phyloP scores from a whole-genome alignment of 345 rosid species.

The Carallia brachiata region DNA sequence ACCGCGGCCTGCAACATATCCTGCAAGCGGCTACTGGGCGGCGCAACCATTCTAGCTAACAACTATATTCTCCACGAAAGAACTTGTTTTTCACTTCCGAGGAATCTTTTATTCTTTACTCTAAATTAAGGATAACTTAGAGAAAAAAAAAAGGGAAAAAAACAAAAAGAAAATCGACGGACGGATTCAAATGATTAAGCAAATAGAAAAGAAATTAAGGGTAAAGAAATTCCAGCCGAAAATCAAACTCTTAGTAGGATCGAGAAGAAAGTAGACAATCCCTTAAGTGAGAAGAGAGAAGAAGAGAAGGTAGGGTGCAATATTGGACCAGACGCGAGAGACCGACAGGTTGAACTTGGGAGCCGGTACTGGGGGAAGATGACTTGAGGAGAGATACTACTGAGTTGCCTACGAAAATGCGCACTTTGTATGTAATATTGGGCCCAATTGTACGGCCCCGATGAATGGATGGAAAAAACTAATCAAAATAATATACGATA shows the following conservation, averaged over 20 bases:
- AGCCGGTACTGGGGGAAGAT: constrained; percentile 10
- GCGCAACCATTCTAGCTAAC: constrained; percentile 46
- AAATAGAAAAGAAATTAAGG: too few relatives aligned
- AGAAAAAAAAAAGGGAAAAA: not conserved
- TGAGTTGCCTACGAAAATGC: constrained; percentile 27
- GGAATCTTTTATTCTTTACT: not conserved
- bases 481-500: too few relatives aligned
- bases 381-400: constrained; percentile 35
- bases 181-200: too few relatives aligned
- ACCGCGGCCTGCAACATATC: constrained; percentile 73
- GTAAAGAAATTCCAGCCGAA: too few relatives aligned
- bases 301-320: constrained; percentile 11
- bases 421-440: not conserved
- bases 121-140: not conserved
- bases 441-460: too few relatives aligned
- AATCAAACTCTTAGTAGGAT: too few relatives aligned
- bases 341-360: constrained; percentile 27
- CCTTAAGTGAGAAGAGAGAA: constrained; percentile 5
- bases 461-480: too few relatives aligned
- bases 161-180: not conserved
- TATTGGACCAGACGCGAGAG: constrained; percentile 8
- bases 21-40: constrained; percentile 58
- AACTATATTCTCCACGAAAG: not conserved
- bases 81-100: too few relatives aligned
- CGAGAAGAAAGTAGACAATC: constrained; percentile 1